A percentile compares a stretch with the other conserved stretches of the same genome.
These are phyloP conservation scores for Aspergillus heteromorphus DNA, from an alignment of 495 filamentous ascomycete species.

Conservation along the genomic window DNA sequence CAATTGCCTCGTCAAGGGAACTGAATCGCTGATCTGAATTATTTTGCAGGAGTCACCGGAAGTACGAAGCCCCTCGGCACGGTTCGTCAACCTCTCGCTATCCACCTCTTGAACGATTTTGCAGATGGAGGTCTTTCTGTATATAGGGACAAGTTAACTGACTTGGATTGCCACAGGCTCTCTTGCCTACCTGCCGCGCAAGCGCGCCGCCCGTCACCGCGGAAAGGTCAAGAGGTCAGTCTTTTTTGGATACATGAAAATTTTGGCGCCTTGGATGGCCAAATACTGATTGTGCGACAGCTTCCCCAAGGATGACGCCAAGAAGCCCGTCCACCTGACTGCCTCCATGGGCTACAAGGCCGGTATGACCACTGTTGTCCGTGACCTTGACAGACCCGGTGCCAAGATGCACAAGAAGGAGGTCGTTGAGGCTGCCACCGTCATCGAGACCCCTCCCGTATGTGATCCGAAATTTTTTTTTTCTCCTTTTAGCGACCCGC, in stretches of 20 bases:
- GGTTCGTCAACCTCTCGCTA: conserved; percentile 49
- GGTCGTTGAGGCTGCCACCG: conserved; percentile 96
- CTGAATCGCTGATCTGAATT: conserved; percentile 30
- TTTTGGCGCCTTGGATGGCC: conserved; percentile 18
- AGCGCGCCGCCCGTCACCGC: conserved; percentile 92
- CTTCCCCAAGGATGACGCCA: conserved; percentile 99
- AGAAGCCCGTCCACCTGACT: conserved; percentile 98
- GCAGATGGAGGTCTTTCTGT: conserved; percentile 23
- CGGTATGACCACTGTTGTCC: conserved; percentile 99
- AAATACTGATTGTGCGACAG: conserved; percentile 49
- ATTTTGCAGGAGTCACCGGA: conserved; percentile 58
- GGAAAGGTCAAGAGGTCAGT: conserved; percentile 97
- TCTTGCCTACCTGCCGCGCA: conserved; percentile 92
- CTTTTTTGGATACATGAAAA: conserved; percentile 16
- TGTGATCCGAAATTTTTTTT: conserved; percentile 28
- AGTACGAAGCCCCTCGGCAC: conserved; percentile 94
- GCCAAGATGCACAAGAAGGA: conserved; percentile 99
- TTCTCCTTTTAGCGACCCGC: not conserved
- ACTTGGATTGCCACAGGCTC: conserved; percentile 48
- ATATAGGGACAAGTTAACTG: conserved; percentile 31
- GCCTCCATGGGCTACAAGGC: conserved; percentile 99
- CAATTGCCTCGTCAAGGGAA: conserved; percentile 7
- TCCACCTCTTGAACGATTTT: conserved; percentile 21
- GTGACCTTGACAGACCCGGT: conserved; percentile 98
- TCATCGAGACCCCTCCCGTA: conserved; percentile 99